Conservation (phyloP, 2,329 filamentous ascomycete species). For the Arthrobotrys megalospora region DNA sequence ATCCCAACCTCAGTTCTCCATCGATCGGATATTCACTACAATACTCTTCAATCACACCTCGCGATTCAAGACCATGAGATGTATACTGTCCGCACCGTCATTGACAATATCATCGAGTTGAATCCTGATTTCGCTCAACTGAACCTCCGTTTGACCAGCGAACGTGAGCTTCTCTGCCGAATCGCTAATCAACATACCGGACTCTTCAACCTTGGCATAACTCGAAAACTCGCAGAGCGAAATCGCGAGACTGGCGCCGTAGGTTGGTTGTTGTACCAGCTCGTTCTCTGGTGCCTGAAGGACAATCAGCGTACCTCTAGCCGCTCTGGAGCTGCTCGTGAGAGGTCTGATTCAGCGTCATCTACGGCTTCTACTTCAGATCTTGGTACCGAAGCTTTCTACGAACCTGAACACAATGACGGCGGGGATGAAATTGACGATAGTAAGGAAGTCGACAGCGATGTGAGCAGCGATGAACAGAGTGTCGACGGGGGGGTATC, state of each 20-base stretch:
- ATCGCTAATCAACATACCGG: slow-evolving; percentile 21
- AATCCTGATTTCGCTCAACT: slow-evolving; percentile 33
- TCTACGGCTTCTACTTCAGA: background rate
- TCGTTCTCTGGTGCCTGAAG: slow-evolving; percentile 27
- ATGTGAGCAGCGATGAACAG: background rate
- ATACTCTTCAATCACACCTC: slow-evolving; percentile 14
- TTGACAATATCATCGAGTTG: slow-evolving; percentile 20
- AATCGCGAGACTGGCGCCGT: slow-evolving; percentile 21
- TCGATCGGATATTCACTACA: slow-evolving; percentile 20
- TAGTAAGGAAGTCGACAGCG: background rate
- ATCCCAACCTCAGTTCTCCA: slow-evolving; percentile 46
- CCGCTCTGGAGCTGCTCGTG: background rate
- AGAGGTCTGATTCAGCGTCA: background rate
- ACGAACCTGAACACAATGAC: background rate
- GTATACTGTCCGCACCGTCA: background rate
- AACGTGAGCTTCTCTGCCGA: slow-evolving; percentile 39
- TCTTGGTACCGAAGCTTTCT: background rate
- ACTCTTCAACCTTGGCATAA: slow-evolving; percentile 5
- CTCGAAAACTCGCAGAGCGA: background rate
- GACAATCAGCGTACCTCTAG: slow-evolving; percentile 17
- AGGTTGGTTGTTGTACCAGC: slow-evolving; percentile 46
- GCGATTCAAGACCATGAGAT: slow-evolving; percentile 28
- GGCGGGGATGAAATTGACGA: background rate
- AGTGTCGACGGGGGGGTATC: background rate
- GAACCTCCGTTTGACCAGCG: slow-evolving; percentile 42